These are phyloP conservation scores for Quercus tomentella DNA, from an alignment of 331 rosid genomes.

Conservation along the genomic window DNA sequence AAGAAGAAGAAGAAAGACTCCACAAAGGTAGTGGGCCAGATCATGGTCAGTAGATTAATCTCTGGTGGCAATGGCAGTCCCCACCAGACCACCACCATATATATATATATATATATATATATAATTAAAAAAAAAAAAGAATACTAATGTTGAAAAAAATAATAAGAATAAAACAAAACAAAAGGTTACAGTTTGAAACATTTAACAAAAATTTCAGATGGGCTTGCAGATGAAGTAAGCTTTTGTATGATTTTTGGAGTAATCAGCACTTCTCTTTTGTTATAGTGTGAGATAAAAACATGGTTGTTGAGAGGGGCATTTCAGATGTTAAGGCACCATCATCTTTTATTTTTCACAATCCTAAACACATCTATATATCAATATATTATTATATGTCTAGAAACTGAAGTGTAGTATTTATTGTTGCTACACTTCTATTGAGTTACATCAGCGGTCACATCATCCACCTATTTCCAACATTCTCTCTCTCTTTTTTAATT, in stretches of 20 bases:
- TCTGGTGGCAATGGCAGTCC: not conserved
- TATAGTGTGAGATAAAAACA: not conserved
- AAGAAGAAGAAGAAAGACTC: no score
- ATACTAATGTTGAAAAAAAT: not conserved
- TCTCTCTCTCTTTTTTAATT: no score
- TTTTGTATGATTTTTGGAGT: not conserved
- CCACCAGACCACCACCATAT: not conserved
- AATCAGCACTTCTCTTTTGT: slow-evolving; percentile 4
- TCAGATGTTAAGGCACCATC: not conserved
- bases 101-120: not conserved
- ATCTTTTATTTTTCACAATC: not conserved
- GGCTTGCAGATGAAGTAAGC: not conserved
- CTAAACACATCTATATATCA: not conserved
- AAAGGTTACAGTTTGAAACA: not conserved
- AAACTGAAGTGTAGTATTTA: no score
- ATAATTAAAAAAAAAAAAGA: not conserved
- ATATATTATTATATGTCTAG: no score
- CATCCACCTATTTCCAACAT: no score
- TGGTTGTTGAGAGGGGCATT: slow-evolving; percentile 9
- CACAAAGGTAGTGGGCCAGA: not conserved
- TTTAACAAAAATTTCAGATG: not conserved
- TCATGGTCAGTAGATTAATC: not conserved
- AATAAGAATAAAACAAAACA: no score
- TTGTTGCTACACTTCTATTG: no score
- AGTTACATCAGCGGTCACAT: no score